These are phyloP conservation scores for Wickerhamomyces sydowiorum DNA, from an alignment of 805 yeast genomes.

Conservation along the genomic window DNA sequence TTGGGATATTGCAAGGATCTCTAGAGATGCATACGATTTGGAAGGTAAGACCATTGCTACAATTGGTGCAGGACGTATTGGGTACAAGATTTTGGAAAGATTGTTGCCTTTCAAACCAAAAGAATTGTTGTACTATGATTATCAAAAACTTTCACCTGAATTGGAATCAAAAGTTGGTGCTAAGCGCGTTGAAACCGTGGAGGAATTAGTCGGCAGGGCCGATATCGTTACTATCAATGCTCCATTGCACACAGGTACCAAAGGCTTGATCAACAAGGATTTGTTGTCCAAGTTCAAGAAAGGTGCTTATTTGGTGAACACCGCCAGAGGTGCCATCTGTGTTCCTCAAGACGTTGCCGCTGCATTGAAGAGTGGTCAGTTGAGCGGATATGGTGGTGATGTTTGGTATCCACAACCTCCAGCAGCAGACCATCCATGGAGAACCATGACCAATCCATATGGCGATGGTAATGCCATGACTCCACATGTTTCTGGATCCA, in stretches of 20 bases:
- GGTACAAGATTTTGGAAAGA: slow-evolving; percentile 69
- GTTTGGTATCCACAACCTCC: slow-evolving; percentile 88
- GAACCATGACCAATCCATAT: slow-evolving; percentile 55
- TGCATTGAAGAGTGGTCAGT: slow-evolving; percentile 61
- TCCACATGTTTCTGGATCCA: slow-evolving; percentile 76
- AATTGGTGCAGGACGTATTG: slow-evolving; percentile 80
- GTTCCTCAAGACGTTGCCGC: slow-evolving; percentile 70
- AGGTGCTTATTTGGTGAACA: slow-evolving; percentile 70
- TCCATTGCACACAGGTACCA: slow-evolving; percentile 68
- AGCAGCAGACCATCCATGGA: slow-evolving; percentile 73
- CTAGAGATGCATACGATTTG: slow-evolving; percentile 67
- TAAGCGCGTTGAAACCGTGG: slow-evolving; percentile 51
- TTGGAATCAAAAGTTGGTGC: slow-evolving; percentile 55
- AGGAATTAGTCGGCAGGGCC: slow-evolving; percentile 60
- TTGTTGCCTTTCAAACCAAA: slow-evolving; percentile 68
- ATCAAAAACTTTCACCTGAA: slow-evolving; percentile 57
- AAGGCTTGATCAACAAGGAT: slow-evolving; percentile 62
- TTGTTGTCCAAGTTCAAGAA: slow-evolving; percentile 63
- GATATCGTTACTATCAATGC: slow-evolving; percentile 75
- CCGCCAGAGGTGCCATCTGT: slow-evolving; percentile 80
- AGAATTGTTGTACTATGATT: slow-evolving; percentile 69
- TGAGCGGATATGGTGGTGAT: slow-evolving; percentile 81
- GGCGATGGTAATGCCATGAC: slow-evolving; percentile 84
- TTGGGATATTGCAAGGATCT: slow-evolving; percentile 77
- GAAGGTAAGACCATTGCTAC: slow-evolving; percentile 77